Conservation (phyloP, 2,329 filamentous ascomycete species). For the Venturia asperata region DNA sequence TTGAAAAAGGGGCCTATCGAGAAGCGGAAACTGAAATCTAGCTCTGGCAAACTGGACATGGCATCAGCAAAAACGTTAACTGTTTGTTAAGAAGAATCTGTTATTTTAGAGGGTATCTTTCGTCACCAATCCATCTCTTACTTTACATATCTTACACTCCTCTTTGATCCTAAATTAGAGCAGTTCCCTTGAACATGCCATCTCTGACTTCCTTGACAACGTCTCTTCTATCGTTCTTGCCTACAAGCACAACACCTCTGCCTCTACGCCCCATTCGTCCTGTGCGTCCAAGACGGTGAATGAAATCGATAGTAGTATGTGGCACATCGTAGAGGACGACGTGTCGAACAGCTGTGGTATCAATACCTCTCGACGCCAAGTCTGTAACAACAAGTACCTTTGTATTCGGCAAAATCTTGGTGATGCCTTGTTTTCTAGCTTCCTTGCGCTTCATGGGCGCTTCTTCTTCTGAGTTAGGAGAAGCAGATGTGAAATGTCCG, state of each 20-base stretch:
- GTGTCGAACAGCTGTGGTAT: slow-evolving; percentile 82
- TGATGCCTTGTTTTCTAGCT: neutral
- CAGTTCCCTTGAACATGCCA: slow-evolving; percentile 50
- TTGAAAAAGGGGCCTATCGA: neutral
- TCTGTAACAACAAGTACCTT: slow-evolving; percentile 94
- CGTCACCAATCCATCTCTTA: slow-evolving; percentile 7
- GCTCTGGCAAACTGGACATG: neutral
- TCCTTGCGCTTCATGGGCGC: neutral
- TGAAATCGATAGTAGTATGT: slow-evolving; percentile 95
- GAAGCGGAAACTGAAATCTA: neutral
- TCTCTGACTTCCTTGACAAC: slow-evolving; percentile 87
- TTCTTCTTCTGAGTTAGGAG: neutral
- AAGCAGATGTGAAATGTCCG: slow-evolving; percentile 16
- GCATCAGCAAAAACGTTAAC: neutral
- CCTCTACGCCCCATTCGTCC: slow-evolving; percentile 90
- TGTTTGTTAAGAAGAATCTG: neutral
- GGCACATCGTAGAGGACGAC: slow-evolving; percentile 97
- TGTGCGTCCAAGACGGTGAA: slow-evolving; percentile 85
- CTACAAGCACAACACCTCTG: slow-evolving; percentile 81
- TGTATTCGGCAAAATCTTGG: slow-evolving; percentile 60
- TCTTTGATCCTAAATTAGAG: slow-evolving; percentile 36
- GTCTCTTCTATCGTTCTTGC: slow-evolving; percentile 81
- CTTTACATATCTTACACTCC: slow-evolving; percentile 8
- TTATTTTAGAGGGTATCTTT: slow-evolving; percentile 6
- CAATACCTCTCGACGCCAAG: slow-evolving; percentile 84